These are phyloP conservation scores for Centaurea solstitialis DNA, from an alignment of 129 eudicot genomes.

Conservation along the genomic window DNA sequence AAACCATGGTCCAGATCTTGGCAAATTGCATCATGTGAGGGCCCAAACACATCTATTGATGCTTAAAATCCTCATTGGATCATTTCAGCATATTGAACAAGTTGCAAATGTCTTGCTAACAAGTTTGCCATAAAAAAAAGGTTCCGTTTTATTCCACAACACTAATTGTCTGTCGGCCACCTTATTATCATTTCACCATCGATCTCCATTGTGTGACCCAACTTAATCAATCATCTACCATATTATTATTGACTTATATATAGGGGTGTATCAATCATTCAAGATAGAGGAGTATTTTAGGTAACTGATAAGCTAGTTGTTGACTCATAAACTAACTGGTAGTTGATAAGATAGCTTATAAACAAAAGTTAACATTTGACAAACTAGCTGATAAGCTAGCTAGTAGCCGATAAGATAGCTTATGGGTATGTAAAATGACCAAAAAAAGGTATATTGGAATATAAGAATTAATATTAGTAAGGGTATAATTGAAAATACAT, in stretches of 20 bases:
- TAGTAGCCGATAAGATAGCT: too few relatives aligned
- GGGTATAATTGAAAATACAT: too few relatives aligned
- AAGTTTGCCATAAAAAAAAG: background rate
- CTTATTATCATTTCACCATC: background rate
- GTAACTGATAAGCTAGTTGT: too few relatives aligned
- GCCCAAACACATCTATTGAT: background rate
- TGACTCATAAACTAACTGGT: too few relatives aligned
- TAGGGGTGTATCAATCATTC: background rate
- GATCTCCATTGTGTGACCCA: background rate
- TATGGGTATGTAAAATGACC: too few relatives aligned
- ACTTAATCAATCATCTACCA: background rate
- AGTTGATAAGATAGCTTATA: too few relatives aligned
- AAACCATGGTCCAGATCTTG: background rate
- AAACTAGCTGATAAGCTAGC: too few relatives aligned
- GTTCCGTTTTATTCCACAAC: background rate
- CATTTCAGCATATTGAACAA: background rate
- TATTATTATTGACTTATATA: background rate
- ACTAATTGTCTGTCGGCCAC: conserved; percentile 7
- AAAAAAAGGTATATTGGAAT: too few relatives aligned
- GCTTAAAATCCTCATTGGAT: background rate
- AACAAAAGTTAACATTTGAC: too few relatives aligned
- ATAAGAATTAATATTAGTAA: too few relatives aligned
- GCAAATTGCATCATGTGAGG: background rate
- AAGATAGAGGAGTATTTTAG: background rate
- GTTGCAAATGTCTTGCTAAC: background rate